Base-by-base conservation (phyloP, 768 basidiomycete species). In the Coprinopsis marcescibilis region DNA sequence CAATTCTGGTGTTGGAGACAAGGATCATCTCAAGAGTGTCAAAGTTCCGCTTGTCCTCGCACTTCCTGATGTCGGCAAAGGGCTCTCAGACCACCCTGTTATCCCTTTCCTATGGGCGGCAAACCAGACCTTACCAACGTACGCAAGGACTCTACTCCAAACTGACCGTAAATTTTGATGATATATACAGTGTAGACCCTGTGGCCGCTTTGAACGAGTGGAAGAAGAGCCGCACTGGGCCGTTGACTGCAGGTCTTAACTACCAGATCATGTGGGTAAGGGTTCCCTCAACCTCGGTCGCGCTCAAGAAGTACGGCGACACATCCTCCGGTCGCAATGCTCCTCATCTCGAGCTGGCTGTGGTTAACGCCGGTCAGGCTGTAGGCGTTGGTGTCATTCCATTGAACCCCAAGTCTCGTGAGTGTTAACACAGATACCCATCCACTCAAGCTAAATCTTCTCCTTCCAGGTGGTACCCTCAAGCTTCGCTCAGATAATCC, bases 31-130 rank as follows among this genome's bases (percentile, higher is more conserved):
- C 12, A n/a, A 23, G 19, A 21, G 39, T 19, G 38, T 54, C 13
- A 56, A 55, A 14, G 60, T 66, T 42, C 33, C 53, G 10, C 37
- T 57, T 5, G 30, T 63, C 20, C 52, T 64, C 17, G 41, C 63
- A 30, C 39, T 58, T 14, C 58, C 65, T 14, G 51, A 54, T 30
- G 60, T 67, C 15, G 65, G 65, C 3, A 51, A 56, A 41, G 58
- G 64, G 41, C 38, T 67, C 30, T 49, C 52, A 14, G 64, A 64
- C 48, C 64, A 65, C 25, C 45, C 35, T 52, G 12, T 45, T 55
- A 12, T 32, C 5, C 27, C 49, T 13, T 21, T 44, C 2, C 59
- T 51, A 48, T 37, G 20, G 12, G 56, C 51, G 27, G 30, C 51
- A 4, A 54, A 13, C 44, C 35, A 19, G 42, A 49, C 26, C 33